These are phyloP conservation scores for Micractinium conductrix DNA, from an alignment of 139 green algal genomes.

Conservation along the genomic window DNA sequence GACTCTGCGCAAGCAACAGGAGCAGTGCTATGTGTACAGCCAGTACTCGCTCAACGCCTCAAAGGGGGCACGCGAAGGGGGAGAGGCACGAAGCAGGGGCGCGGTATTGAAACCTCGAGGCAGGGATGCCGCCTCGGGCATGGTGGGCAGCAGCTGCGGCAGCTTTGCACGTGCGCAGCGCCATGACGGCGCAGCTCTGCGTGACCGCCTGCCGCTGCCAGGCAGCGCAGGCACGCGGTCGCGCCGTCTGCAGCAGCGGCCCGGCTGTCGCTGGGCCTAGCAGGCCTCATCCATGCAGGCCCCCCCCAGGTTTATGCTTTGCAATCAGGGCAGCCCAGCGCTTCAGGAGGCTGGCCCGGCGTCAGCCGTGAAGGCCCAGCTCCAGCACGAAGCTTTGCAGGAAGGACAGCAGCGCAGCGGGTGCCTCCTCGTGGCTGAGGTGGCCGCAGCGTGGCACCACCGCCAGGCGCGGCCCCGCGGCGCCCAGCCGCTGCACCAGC, in stretches of 20 bases:
- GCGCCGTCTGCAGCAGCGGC: no score
- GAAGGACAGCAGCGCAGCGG: constrained; percentile 21
- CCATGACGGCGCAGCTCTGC: no score
- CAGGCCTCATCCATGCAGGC: no score
- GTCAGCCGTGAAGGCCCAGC: not conserved
- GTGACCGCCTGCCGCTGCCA: not conserved
- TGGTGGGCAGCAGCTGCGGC: not conserved
- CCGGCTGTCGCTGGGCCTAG: no score
- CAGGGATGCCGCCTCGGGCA: not conserved
- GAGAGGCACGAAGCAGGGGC: no score
- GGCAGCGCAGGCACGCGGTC: not conserved
- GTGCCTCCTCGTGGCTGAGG: constrained; percentile 63
- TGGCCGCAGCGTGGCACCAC: constrained; percentile 78
- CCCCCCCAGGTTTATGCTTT: no score
- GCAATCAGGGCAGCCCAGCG: no score
- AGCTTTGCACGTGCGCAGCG: not conserved
- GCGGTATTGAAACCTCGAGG: not conserved
- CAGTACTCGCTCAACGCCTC: no score
- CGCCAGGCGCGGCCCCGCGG: constrained; percentile 19
- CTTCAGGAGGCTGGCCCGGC: no score
- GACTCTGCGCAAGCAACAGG: not conserved
- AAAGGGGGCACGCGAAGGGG: no score
- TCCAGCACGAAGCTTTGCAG: constrained; percentile 10
- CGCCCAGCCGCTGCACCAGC: constrained; percentile 43
- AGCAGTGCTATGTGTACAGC: not conserved